Base-by-base conservation (phyloP, 2,329 filamentous ascomycete genomes). In the Venturia carpophila region DNA sequence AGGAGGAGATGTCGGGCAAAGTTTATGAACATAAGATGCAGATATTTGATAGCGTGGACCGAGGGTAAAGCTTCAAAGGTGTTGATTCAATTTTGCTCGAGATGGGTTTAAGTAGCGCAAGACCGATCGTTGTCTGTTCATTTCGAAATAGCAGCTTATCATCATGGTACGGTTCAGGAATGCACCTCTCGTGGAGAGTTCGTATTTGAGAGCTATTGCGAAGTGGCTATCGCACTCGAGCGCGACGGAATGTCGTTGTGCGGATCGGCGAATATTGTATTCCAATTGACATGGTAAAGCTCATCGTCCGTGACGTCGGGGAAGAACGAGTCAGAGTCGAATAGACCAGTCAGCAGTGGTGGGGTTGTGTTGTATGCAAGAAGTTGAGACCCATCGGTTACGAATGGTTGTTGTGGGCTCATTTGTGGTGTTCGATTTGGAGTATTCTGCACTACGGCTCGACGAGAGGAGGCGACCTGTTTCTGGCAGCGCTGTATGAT, bases 401-500 rank as follows among this genome's bases (percentile, higher is more conserved):
- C 52, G 17, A 7, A 30, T n/a, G 17, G 30, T 37, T 56, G 52
- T 37, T 15, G 52, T 2, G 52, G 52, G 37, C 52, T 56, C 24
- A 37, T 34, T 30, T 56, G 27, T 56, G 52, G 52, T 56, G 52
- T 56, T 34, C 15, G 52, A 27, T 56, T 56, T 17, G 52, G 52
- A 37, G 52, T 56, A n/a, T 19, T 56, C n/a, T 56, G 52, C 52
- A 13, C 52, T 56, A 27, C 37, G 30, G 52, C 27, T 13, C 37
- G 52, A 7, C 30, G 52, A 19, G 69, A 69, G 10, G 66, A 65
- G 5, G 73, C 56, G 0, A 74, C 67, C 1, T 73, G 70, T 17
- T 60, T 60, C 43, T 73, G 71, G 66, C 71, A 73, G 39, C 70
- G 63, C 15, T 68, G 71, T 24, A 74, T 71, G 6, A 74, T 74